phyloP scores from a whole-genome alignment of 495 filamentous ascomycete species.

The Monascus purpureus region DNA sequence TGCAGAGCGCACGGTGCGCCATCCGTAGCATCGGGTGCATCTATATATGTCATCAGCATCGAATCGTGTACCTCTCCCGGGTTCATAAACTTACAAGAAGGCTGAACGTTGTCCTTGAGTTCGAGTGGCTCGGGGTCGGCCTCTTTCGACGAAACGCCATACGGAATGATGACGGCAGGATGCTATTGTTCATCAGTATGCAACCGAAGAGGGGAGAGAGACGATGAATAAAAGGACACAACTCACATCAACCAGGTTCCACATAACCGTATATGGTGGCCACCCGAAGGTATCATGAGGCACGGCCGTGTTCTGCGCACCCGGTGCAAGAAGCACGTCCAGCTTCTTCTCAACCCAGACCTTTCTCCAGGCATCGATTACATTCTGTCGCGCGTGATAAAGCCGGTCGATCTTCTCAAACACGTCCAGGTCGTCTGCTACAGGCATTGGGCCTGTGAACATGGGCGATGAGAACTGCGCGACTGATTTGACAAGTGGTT shows the following conservation, averaged over 20 bases:
- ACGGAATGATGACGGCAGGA: slow-evolving; percentile 22
- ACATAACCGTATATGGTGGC: slow-evolving; percentile 32
- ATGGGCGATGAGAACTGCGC: neutral
- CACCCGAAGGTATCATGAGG: slow-evolving; percentile 33
- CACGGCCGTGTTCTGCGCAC: slow-evolving; percentile 32
- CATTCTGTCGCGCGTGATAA: neutral
- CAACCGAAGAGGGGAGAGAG: too few species aligned
- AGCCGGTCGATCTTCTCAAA: neutral
- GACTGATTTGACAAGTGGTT: neutral
- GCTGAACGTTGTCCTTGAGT: slow-evolving; percentile 8
- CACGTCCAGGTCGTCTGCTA: neutral
- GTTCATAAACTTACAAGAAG: slow-evolving; percentile 7
- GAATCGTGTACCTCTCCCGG: neutral
- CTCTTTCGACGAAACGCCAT: slow-evolving; percentile 9
- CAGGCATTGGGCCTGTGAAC: neutral
- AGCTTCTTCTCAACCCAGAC: slow-evolving; percentile 16
- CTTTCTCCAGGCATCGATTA: neutral
- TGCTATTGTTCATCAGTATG: slow-evolving; percentile 10
- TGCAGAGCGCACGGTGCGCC: slow-evolving; percentile 27
- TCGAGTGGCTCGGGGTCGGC: slow-evolving; percentile 9
- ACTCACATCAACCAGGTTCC: slow-evolving; percentile 40
- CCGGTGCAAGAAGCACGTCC: slow-evolving; percentile 33
- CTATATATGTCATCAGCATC: slow-evolving; percentile 6
- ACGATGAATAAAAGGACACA: slow-evolving; percentile 2
- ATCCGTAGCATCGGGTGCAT: slow-evolving; percentile 19